Base-by-base conservation (phyloP, 331 rosid genomes). In the Pyracantha coccinea region DNA sequence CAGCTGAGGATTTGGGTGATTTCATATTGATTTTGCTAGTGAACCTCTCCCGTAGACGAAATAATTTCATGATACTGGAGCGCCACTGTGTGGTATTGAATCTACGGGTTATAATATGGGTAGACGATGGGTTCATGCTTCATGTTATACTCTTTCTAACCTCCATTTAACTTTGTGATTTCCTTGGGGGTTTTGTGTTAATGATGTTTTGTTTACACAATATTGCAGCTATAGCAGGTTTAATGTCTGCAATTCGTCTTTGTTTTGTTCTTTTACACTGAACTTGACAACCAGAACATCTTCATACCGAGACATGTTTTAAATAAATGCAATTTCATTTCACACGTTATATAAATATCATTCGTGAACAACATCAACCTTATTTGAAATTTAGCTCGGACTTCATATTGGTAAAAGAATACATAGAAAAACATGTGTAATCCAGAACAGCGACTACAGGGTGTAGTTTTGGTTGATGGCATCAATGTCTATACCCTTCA, bases 401-500 rank as follows among this genome's bases (percentile, higher is more conserved):
- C 61, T 47, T 47, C 27, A 62, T 28, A 47, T 10, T 7, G 31
- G 72, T 44, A 10, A 28, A 44, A 0, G 23, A 69, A 28, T 16
- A 50, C 50, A 50, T 0, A 1, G 1, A n/a, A 10, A 10, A 38
- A 10, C 14, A 12, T 41, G 47, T 6, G 14, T 4, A 32, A 63
- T 66, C 53, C 15, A 28, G 35, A 35, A 20, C 27, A 54, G 16
- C 6, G 64, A 21, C 63, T 76, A 91, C 71, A 91, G 83, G 61
- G 91, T 89, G 85, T 91, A 87, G 84, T 91, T 90, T 15, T 86
- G 86, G 45, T 89, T 87, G 59, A 89, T 79, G 61, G 84, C 79
- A 21, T 91, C 94, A 28, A 91, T 74, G 52, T 91, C 91, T 73
- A 87, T 59, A 62, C 97, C 97, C 84, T 78, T 81, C 32, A 87